phyloP scores from a whole-genome alignment of 495 filamentous ascomycete genomes.

The Lentithecium fluviatile region DNA sequence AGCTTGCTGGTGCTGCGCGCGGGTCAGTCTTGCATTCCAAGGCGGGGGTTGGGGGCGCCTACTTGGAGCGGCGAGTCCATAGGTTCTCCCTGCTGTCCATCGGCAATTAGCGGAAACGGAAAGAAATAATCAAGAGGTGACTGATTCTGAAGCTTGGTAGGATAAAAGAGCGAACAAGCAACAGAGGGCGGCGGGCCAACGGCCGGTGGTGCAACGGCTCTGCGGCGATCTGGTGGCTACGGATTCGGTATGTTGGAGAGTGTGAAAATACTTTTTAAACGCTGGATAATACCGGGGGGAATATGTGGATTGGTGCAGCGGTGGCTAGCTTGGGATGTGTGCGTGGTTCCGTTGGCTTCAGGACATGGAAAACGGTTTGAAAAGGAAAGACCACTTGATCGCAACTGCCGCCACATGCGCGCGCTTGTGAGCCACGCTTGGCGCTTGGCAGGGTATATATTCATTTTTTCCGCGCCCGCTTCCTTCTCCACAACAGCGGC shows the following conservation, averaged over 20 bases:
- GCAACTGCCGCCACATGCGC: too few species aligned
- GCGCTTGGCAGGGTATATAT: too few species aligned
- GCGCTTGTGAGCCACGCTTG: too few species aligned
- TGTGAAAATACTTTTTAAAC: background rate
- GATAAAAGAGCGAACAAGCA: conserved; percentile 37
- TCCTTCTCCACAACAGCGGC: conserved; percentile 59
- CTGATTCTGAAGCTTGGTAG: conserved; percentile 30
- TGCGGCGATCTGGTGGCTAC: background rate
- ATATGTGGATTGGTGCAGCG: too few species aligned
- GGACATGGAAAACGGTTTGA: too few species aligned
- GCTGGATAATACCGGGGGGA: too few species aligned
- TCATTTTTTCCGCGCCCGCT: conserved; percentile 26
- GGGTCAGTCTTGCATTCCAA: conserved; percentile 10
- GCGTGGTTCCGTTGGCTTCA: too few species aligned
- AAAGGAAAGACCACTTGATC: too few species aligned
- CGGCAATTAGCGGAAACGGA: conserved; percentile 7
- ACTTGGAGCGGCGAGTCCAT: conserved; percentile 94
- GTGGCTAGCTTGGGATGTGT: too few species aligned
- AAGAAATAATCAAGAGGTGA: background rate
- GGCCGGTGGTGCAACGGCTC: conserved; percentile 16
- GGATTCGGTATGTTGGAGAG: background rate
- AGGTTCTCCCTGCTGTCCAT: conserved; percentile 63
- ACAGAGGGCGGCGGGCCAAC: conserved; percentile 26
- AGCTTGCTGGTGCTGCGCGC: conserved; percentile 75
- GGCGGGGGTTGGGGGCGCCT: conserved; percentile 42